phyloP scores from a whole-genome alignment of 2,329 filamentous ascomycete genomes.

The Raffaelea albimanens region DNA sequence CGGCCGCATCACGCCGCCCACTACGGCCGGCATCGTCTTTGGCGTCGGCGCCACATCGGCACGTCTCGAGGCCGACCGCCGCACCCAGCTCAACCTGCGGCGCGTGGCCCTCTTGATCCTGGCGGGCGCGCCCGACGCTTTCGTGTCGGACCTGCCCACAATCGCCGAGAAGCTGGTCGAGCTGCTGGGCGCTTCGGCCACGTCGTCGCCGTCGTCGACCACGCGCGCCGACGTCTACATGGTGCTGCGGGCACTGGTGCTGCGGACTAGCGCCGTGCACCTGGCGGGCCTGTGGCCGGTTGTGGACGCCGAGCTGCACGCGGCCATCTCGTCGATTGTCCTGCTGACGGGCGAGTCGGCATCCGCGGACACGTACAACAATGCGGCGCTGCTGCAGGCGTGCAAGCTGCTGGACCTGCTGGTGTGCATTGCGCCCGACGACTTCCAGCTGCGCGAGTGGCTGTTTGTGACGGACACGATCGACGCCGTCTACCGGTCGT shows the following conservation, averaged over 20 bases:
- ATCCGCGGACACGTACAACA: slow-evolving; percentile 65
- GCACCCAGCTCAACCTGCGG: slow-evolving; percentile 81
- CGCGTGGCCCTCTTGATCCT: slow-evolving; percentile 73
- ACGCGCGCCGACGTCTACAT: slow-evolving; percentile 87
- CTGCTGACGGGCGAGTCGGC: slow-evolving; percentile 51
- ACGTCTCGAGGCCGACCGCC: slow-evolving; percentile 87
- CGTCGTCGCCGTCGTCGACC: slow-evolving; percentile 83
- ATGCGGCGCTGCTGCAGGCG: slow-evolving; percentile 71
- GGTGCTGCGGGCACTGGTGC: slow-evolving; percentile 69
- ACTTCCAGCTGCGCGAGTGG: slow-evolving; percentile 98
- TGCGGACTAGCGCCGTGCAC: slow-evolving; percentile 71
- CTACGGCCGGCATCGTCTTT: slow-evolving; percentile 93
- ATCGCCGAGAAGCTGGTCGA: slow-evolving; percentile 82
- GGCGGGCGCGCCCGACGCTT: slow-evolving; percentile 67
- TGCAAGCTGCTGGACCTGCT: slow-evolving; percentile 89
- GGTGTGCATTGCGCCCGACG: slow-evolving; percentile 79
- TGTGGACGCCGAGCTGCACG: slow-evolving; percentile 76
- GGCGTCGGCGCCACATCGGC: slow-evolving; percentile 95
- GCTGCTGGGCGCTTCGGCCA: slow-evolving; percentile 70
- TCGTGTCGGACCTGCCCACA: slow-evolving; percentile 62
- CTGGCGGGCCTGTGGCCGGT: slow-evolving; percentile 83
- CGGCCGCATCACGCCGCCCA: slow-evolving; percentile 68
- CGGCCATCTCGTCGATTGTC: slow-evolving; percentile 65
- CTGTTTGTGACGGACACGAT: slow-evolving; percentile 95
- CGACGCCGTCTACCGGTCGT: slow-evolving; percentile 81